Base-by-base conservation (phyloP, 345 rosid genomes). In the Eucalyptus marginata region DNA sequence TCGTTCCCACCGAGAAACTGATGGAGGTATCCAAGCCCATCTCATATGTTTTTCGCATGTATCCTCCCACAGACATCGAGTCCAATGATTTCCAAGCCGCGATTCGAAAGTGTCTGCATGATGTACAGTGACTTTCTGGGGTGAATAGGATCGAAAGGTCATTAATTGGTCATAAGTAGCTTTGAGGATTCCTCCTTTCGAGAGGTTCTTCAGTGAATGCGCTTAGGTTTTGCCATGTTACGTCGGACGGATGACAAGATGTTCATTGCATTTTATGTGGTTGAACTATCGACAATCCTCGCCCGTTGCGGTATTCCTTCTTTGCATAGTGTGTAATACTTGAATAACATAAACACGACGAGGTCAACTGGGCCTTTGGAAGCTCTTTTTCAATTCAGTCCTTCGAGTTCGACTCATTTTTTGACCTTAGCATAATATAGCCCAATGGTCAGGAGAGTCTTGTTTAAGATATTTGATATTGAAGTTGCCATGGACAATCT, bases 41-140 rank as follows among this genome's bases (percentile, higher is more conserved):
- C 93, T 94, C 98, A 8, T 96, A 96, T 44, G 94, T 96, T 88
- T 97, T 97, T 90, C 88, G 92, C 84, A 89, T 95, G 92, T 92
- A 91, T 46, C 96, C 95, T 6, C 99, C 99, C 18, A 51, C 93
- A 18, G 93, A 93, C 83, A 86, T 94, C 91, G 94, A 93, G 94
- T 93, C 92, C 83, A 96, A 93, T 36, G 94, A 95, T 88, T 95
- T 93, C 86, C 87, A 91, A 33, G 90, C 92, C 25, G 85, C 59
- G n/a, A 88, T 95, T 49, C 86, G 36, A 88, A 90, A 89, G 85
- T 40, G 87, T 86, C 93, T 97, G 88, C 92, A 91, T 52, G 90
- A 62, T 83, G 88, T 83, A 8, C 86, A 89, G 46, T 20, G 51
- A 54, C 31, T 31, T 44, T 18, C 71, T 6, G 71, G 13, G 33